Evolutionary conservation across 208 protist genomes (phyloP).

Genomic region (Trypanosomatidae sp.): DNA sequence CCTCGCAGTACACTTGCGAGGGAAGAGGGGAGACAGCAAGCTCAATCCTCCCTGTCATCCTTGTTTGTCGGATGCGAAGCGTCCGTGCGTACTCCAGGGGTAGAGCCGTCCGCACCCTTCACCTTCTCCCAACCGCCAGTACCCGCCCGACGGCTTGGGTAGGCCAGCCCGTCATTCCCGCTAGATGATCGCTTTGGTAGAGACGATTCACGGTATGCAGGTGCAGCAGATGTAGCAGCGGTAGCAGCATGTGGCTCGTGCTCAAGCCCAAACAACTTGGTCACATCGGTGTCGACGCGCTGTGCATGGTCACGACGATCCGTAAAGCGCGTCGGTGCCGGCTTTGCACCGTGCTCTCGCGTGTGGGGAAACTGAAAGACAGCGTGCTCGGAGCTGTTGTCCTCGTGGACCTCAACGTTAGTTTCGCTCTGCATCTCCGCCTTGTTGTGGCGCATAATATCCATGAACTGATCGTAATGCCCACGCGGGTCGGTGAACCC

Average conservation of each 20-base stretch:
- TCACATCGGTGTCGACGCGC: conserved; percentile 40
- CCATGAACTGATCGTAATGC: conserved; percentile 76
- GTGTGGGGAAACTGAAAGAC: conserved; percentile 78
- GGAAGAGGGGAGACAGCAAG: background rate
- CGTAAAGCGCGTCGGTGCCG: conserved; percentile 19
- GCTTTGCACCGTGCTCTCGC: conserved; percentile 51
- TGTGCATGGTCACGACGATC: conserved; percentile 37
- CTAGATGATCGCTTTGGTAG: conserved; percentile 3
- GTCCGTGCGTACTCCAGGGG: background rate
- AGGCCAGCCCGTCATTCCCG: background rate
- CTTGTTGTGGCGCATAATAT: conserved; percentile 66
- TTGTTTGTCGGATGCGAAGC: background rate
- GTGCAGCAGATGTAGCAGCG: background rate
- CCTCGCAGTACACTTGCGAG: no score
- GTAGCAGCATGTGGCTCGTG: background rate
- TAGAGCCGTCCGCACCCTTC: background rate
- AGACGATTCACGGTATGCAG: background rate
- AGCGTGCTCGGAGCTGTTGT: conserved; percentile 40
- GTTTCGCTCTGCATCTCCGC: conserved; percentile 32
- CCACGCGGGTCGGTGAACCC: conserved; percentile 82
- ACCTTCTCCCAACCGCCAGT: conserved; percentile 13
- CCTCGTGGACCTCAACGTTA: conserved; percentile 65
- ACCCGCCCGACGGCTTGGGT: conserved; percentile 8
- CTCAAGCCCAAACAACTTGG: conserved; percentile 29
- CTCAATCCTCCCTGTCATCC: background rate